These are phyloP conservation scores for Serendipita sp. DNA, from an alignment of 768 basidiomycete species.

Conservation along the genomic window DNA sequence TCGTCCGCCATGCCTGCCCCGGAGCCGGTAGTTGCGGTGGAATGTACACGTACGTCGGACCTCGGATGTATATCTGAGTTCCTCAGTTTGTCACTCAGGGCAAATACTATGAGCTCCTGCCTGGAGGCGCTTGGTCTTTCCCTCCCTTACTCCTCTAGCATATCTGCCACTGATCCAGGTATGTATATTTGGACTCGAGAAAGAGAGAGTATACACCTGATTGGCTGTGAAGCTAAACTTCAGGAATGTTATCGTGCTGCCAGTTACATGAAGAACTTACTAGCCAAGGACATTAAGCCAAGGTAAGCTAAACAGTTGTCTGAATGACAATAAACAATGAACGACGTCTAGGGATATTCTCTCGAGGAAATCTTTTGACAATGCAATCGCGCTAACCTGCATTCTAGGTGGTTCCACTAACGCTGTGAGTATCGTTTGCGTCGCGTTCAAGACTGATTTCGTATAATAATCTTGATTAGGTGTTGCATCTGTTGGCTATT, in stretches of 20 bases:
- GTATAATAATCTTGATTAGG: slow-evolving; percentile 25
- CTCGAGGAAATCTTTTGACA: slow-evolving; percentile 58
- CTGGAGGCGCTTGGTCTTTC: slow-evolving; percentile 77
- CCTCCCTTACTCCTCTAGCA: slow-evolving; percentile 67
- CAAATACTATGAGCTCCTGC: slow-evolving; percentile 78
- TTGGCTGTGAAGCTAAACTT: slow-evolving; percentile 40
- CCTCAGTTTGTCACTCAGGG: slow-evolving; percentile 25
- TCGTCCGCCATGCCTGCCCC: slow-evolving; percentile 73
- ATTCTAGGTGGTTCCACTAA: slow-evolving; percentile 80
- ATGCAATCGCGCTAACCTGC: slow-evolving; percentile 67
- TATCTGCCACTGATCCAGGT: slow-evolving; percentile 60
- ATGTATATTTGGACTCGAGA: neutral
- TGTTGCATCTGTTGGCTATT: slow-evolving; percentile 71
- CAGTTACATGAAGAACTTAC: slow-evolving; percentile 53
- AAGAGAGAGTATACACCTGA: neutral
- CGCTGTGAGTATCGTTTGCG: slow-evolving; percentile 34
- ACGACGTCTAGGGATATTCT: slow-evolving; percentile 35
- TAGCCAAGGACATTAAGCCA: slow-evolving; percentile 72
- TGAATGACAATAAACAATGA: neutral
- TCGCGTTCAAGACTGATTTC: neutral
- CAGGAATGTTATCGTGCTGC: slow-evolving; percentile 74
- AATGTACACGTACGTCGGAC: slow-evolving; percentile 57
- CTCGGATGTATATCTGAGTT: slow-evolving; percentile 13
- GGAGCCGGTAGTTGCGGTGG: slow-evolving; percentile 75
- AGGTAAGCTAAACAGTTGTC: slow-evolving; percentile 25